phyloP scores from a whole-genome alignment of 768 basidiomycete genomes.

The Mycena indigotica region DNA sequence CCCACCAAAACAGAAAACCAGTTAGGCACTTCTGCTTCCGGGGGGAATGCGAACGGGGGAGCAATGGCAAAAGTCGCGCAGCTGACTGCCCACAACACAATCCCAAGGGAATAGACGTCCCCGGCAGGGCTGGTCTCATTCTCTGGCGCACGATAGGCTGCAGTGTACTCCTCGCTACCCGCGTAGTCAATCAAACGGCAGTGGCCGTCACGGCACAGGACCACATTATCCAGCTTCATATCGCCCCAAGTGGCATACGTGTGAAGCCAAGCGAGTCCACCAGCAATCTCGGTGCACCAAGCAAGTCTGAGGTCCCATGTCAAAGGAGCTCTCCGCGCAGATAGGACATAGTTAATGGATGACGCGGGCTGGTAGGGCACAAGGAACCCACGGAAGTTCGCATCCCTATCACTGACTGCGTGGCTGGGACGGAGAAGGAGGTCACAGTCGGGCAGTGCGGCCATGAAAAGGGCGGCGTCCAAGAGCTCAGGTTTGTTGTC shows the following conservation, averaged over 20 bases:
- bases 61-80: not conserved
- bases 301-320: not conserved
- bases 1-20: not conserved
- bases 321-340: not conserved
- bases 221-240: not conserved
- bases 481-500: not conserved
- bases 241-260: not conserved
- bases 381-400: not conserved
- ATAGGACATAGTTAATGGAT: not conserved
- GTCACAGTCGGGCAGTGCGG: not conserved
- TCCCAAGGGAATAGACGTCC: not conserved
- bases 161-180: not conserved
- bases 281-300: not conserved
- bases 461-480: not conserved
- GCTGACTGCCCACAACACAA: not conserved
- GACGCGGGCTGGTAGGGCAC: not conserved
- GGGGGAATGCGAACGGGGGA: not conserved
- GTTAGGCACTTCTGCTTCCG: not conserved
- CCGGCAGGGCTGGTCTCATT: not conserved
- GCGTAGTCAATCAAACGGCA: not conserved
- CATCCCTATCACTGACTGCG: not conserved
- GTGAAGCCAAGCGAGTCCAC: not conserved
- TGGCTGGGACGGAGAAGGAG: not conserved
- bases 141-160: not conserved
- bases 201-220: not conserved